phyloP scores from a whole-genome alignment of 2,329 filamentous ascomycete genomes.

The Phaeosphaeriaceae sp. region DNA sequence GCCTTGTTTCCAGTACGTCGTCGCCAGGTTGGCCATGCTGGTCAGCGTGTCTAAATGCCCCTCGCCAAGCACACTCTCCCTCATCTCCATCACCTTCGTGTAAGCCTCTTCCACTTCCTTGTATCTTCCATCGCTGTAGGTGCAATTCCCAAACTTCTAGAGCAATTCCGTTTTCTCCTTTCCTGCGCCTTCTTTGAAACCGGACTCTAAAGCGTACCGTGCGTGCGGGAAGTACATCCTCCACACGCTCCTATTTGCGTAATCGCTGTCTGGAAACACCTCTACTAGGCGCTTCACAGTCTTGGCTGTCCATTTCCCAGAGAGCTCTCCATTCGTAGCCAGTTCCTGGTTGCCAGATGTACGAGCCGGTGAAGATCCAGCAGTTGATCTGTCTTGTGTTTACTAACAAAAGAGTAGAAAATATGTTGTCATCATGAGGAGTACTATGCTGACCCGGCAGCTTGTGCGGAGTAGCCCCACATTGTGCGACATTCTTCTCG shows the following conservation, averaged over 20 bases:
- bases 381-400: conserved; percentile 17
- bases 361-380: conserved; percentile 46
- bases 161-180: too few relatives aligned
- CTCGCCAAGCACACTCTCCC: too few relatives aligned
- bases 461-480: too few relatives aligned
- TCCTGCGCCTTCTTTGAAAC: too few relatives aligned
- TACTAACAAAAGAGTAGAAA: conserved; percentile 43
- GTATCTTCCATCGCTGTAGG: too few relatives aligned
- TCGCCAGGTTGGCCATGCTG: conserved; percentile 1
- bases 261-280: conserved; percentile 21
- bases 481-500: too few relatives aligned
- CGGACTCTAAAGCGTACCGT: too few relatives aligned
- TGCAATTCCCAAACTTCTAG: too few relatives aligned
- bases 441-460: too few relatives aligned
- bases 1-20: background rate
- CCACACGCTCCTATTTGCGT: conserved; percentile 32
- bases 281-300: conserved; percentile 22
- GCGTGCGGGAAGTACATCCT: conserved; percentile 42
- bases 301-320: conserved; percentile 16
- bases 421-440: too few relatives aligned
- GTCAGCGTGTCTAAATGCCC: conserved; percentile 2
- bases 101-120: too few relatives aligned
- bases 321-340: conserved; percentile 31
- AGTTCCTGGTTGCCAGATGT: conserved; percentile 40
- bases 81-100: too few relatives aligned